A percentile compares a stretch with the other conserved stretches of the same genome.
These are phyloP conservation scores for Penicillium sp. DNA, from an alignment of 2,329 filamentous ascomycete species.

Conservation along the genomic window DNA sequence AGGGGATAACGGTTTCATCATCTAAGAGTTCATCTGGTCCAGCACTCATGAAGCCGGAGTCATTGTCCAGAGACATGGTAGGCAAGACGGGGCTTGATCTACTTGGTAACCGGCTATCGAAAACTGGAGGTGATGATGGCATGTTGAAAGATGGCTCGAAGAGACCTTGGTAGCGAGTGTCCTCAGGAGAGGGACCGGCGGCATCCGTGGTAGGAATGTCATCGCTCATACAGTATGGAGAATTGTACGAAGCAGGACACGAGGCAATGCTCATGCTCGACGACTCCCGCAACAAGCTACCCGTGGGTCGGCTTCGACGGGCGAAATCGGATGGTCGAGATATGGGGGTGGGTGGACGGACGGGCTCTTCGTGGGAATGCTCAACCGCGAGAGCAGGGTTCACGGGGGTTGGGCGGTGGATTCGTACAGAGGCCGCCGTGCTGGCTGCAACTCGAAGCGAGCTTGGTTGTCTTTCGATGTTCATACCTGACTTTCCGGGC, in stretches of 20 bases:
- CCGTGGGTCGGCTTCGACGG: constrained; percentile 33
- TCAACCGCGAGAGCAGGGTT: constrained; percentile 38
- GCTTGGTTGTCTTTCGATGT: constrained; percentile 68
- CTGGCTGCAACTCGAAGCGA: constrained; percentile 87
- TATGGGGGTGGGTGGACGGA: constrained; percentile 48
- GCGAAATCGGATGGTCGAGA: constrained; percentile 31
- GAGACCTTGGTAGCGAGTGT: constrained; percentile 49
- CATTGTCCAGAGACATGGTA: constrained; percentile 55
- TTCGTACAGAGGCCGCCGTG: constrained; percentile 81
- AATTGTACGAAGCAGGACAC: constrained; percentile 37
- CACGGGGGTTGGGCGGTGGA: constrained; percentile 68
- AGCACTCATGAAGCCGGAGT: constrained; percentile 86
- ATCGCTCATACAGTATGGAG: constrained; percentile 42
- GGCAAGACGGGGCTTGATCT: constrained; percentile 78
- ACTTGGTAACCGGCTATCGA: constrained; percentile 61
- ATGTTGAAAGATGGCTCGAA: constrained; percentile 75
- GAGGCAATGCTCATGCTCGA: constrained; percentile 46
- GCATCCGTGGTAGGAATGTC: constrained; percentile 43
- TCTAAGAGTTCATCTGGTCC: constrained; percentile 67
- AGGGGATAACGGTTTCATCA: constrained; percentile 47
- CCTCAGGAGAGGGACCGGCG: constrained; percentile 50
- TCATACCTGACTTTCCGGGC: constrained; percentile 64
- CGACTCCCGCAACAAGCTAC: constrained; percentile 63
- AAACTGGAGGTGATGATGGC: constrained; percentile 83
- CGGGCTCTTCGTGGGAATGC: constrained; percentile 42